phyloP scores from a whole-genome alignment of 179 eudicot genomes.

The Carnegiea gigantea region DNA sequence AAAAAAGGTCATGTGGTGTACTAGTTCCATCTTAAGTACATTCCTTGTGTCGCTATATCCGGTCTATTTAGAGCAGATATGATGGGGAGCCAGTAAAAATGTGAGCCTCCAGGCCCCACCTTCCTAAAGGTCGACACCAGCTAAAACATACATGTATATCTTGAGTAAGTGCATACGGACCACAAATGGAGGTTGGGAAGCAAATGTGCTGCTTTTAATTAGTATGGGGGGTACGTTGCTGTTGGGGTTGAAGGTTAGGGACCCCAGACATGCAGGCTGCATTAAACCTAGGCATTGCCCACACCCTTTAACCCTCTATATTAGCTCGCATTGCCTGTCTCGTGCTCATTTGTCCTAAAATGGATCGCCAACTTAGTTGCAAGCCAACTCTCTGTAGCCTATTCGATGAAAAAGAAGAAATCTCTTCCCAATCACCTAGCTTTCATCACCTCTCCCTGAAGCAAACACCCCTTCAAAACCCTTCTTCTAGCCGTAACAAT shows the following conservation, averaged over 20 bases:
- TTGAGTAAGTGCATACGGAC: no score
- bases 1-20: no score
- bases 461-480: not conserved
- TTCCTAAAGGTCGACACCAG: no score
- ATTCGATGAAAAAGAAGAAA: not conserved
- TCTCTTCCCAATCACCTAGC: not conserved
- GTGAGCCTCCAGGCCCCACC: no score
- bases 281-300: not conserved
- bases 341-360: not conserved
- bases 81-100: no score
- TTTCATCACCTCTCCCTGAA: not conserved
- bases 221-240: not conserved
- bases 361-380: conserved; percentile 6
- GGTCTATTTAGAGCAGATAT: no score
- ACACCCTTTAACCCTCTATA: not conserved
- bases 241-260: not conserved
- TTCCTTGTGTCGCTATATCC: no score
- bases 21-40: no score
- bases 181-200: no score
- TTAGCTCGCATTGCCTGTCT: not conserved
- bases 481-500: not conserved
- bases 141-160: no score
- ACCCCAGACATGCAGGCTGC: not conserved
- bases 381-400: not conserved
- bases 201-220: not conserved